Evolutionary conservation across 2,329 filamentous ascomycete genomes (phyloP).

Genomic region (Colletotrichum cereale): DNA sequence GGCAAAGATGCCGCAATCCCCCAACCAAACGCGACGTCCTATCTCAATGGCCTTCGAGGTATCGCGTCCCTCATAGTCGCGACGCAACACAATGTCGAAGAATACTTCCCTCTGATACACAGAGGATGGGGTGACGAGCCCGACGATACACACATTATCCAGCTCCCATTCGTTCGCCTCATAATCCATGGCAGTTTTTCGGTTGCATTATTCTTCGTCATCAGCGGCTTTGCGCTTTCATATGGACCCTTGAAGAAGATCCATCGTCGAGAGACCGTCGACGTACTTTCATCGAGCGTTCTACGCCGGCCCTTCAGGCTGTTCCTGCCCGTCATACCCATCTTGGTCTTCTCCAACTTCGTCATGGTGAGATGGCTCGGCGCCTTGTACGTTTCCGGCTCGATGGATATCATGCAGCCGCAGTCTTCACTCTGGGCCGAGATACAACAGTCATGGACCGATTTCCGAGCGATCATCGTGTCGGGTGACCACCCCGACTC

Average conservation of each 20-base stretch:
- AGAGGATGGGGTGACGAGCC: not conserved
- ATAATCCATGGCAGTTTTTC: conserved; percentile 67
- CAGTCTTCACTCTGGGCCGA: conserved; percentile 49
- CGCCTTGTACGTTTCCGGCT: conserved; percentile 55
- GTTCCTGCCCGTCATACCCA: conserved; percentile 55
- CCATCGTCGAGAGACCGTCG: conserved; percentile 54
- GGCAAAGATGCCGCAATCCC: not conserved
- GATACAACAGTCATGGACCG: conserved; percentile 58
- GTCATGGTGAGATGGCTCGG: conserved; percentile 62
- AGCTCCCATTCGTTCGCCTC: conserved; percentile 66
- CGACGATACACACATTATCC: conserved; percentile 45
- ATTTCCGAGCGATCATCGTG: conserved; percentile 59
- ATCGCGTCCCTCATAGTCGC: not conserved
- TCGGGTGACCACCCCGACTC: conserved; percentile 50
- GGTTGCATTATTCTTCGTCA: conserved; percentile 72
- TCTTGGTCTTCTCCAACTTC: not conserved
- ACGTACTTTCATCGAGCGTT: conserved; percentile 61
- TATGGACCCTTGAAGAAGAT: conserved; percentile 64
- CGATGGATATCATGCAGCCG: conserved; percentile 38
- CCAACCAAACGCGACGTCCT: not conserved
- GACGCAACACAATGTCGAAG: not conserved
- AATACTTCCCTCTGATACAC: not conserved
- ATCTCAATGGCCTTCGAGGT: not conserved
- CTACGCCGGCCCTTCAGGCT: conserved; percentile 66
- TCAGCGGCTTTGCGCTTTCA: conserved; percentile 72